Evolutionary conservation across 129 eudicot species (phyloP).

Genomic region (Glebionis coronaria): DNA sequence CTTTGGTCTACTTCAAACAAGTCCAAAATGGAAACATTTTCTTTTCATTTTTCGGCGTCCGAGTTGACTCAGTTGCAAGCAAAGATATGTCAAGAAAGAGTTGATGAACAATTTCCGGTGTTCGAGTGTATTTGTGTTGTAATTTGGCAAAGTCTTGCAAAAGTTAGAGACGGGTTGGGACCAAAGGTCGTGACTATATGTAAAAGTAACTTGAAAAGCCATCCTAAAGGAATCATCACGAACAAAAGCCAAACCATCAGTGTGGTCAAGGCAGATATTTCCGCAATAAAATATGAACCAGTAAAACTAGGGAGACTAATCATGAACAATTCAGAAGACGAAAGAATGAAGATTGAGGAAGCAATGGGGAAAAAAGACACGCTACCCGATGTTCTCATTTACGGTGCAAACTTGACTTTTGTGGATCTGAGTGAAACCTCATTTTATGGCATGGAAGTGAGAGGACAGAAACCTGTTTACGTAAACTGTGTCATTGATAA

Average conservation of each 20-base stretch:
- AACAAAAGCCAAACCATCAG: constrained; percentile 45
- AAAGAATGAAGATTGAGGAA: constrained; percentile 39
- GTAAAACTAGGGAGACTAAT: constrained; percentile 38
- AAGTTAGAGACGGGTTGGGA: constrained; percentile 23
- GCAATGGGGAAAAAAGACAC: constrained; percentile 34
- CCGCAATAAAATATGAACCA: constrained; percentile 18
- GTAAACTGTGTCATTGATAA: constrained; percentile 57
- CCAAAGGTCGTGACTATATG: constrained; percentile 45
- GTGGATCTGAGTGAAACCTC: constrained; percentile 42
- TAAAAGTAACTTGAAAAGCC: constrained; percentile 22
- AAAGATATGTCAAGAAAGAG: constrained; percentile 20
- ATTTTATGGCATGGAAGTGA: constrained; percentile 47
- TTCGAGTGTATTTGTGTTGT: constrained; percentile 60
- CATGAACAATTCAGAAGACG: constrained; percentile 29
- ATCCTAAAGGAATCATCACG: constrained; percentile 17
- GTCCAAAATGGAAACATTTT: constrained; percentile 39
- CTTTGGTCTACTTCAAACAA: constrained; percentile 36
- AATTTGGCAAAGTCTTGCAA: constrained; percentile 53
- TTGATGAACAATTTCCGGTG: constrained; percentile 13
- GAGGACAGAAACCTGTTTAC: constrained; percentile 47
- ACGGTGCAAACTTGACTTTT: constrained; percentile 64
- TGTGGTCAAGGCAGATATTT: constrained; percentile 35
- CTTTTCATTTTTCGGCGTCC: constrained; percentile 27
- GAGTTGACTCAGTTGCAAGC: constrained; percentile 45
- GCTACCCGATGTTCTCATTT: constrained; percentile 41